Evolutionary conservation across 2,329 filamentous ascomycete genomes (phyloP), one percentile per base, ranked within the genome.

Genomic region (Exophiala alcalophila): DNA sequence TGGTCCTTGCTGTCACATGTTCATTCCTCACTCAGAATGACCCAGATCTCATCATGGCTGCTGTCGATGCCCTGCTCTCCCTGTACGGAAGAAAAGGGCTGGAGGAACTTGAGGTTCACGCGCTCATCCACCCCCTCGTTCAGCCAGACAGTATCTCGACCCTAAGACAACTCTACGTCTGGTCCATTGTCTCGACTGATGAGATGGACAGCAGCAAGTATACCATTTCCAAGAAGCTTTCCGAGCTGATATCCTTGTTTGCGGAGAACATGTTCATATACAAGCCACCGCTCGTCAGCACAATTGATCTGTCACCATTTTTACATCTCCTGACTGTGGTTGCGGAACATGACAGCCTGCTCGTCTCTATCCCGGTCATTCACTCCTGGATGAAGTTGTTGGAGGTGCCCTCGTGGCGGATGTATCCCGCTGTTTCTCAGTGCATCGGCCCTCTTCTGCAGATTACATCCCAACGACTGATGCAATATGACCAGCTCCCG

Each of bases 171-270:
- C 73, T 95, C 9, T 89, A 87, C 57, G 79, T 84, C 49, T 92
- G 86, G 85, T 86, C 87, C 4, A 67, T 80, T 8, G 82, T 91
- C 29, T 84, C 89, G 52, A 78, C 87, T 3, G 78, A 86, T 46
- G 84, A 95, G 56, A 80, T 95, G 45, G 86, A 96, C 54, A 88
- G 95, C 58, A 83, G 89, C 59, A 94, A 89, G 61, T 97, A 98
- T 62, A 81, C 87, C 41, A 81, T 96, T 55, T 81, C 86, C 27
- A 97, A 97, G 69, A 96, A 94, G 65, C 79, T 97, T 32, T 89
- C 90, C 1, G 92, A 98, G 77, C 80, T 95, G 70, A 72, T 96
- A 7, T 91, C 90, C 16, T 86, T 86, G 57, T 72, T 96, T 11
- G 88, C 86, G 12, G 84, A 86, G 52, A 91, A 90, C 58, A 76